phyloP scores from a whole-genome alignment of 2,329 filamentous ascomycete species.

The Penicillium sp. region DNA sequence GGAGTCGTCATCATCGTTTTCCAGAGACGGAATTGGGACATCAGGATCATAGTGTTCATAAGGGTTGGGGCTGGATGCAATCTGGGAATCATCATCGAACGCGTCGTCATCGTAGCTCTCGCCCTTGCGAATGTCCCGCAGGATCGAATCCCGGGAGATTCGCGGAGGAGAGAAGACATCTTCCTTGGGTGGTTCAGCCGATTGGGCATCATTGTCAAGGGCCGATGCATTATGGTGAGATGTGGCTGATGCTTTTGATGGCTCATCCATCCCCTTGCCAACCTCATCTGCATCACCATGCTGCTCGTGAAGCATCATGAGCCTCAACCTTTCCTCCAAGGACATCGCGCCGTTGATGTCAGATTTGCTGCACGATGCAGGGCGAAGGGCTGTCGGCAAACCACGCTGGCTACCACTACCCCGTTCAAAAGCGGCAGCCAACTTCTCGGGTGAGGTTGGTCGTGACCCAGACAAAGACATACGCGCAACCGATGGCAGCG shows the following conservation, averaged over 20 bases:
- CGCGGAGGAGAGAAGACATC: conserved; percentile 61
- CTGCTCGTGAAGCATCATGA: conserved; percentile 78
- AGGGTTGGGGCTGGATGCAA: conserved; percentile 56
- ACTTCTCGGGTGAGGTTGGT: conserved; percentile 56
- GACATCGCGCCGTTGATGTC: conserved; percentile 79
- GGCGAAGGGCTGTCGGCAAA: conserved; percentile 66
- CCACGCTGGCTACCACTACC: conserved; percentile 62
- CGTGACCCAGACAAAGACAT: conserved; percentile 40
- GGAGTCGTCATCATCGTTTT: conserved; percentile 56
- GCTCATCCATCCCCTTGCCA: conserved; percentile 25
- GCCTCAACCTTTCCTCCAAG: conserved; percentile 75
- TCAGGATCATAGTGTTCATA: conserved; percentile 72
- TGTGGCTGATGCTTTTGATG: conserved; percentile 7
- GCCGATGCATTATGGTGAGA: neutral
- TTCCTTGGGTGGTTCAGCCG: conserved; percentile 50
- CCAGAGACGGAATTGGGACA: conserved; percentile 80
- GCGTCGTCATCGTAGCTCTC: conserved; percentile 55
- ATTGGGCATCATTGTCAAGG: conserved; percentile 11
- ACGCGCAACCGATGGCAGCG: conserved; percentile 59
- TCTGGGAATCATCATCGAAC: conserved; percentile 59
- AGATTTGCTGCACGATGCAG: conserved; percentile 64
- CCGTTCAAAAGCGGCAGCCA: conserved; percentile 68
- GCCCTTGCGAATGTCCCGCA: conserved; percentile 74
- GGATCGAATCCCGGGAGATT: conserved; percentile 89
- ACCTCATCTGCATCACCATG: neutral